A percentile compares a stretch with the other conserved stretches of the same genome.
Conservation (phyloP, 2,329 filamentous ascomycete species). For the Chalara sp. region DNA sequence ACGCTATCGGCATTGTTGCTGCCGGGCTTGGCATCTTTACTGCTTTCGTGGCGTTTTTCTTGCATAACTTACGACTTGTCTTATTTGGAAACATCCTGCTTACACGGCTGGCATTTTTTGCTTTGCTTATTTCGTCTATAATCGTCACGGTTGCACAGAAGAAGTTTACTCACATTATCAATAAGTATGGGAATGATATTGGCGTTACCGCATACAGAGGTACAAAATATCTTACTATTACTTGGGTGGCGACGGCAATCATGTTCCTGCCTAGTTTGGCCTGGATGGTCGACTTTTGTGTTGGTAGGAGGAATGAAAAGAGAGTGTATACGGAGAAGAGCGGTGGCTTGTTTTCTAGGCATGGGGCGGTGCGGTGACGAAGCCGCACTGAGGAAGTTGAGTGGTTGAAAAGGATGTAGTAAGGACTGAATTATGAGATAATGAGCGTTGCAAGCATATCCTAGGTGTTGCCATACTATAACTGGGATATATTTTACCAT, state of each 20-base stretch:
- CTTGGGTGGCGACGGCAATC: conserved; percentile 47
- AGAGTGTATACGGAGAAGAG: conserved; percentile 22
- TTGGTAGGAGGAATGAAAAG: conserved; percentile 16
- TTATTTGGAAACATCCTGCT: conserved; percentile 43
- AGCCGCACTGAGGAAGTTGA: too few species aligned
- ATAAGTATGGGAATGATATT: conserved; percentile 25
- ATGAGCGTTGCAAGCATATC: too few species aligned
- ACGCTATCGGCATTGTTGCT: conserved; percentile 48
- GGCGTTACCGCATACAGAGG: conserved; percentile 35
- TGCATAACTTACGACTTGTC: conserved; percentile 33
- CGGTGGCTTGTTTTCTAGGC: too few species aligned
- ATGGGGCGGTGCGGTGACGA: too few species aligned
- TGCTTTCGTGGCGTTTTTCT: conserved; percentile 37
- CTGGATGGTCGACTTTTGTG: conserved; percentile 23
- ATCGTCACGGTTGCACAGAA: conserved; percentile 58
- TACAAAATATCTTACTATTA: conserved; percentile 48
- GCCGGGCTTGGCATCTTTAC: conserved; percentile 42
- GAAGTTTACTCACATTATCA: conserved; percentile 44
- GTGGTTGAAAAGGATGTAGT: too few species aligned
- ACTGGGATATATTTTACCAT: too few species aligned
- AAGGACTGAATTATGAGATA: too few species aligned
- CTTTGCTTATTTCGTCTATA: conserved; percentile 67
- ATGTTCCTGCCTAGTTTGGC: conserved; percentile 31
- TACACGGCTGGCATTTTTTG: conserved; percentile 38
- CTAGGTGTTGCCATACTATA: too few species aligned